Evolutionary conservation across 345 rosid species (phyloP).

Genomic region (Balakata baccata): DNA sequence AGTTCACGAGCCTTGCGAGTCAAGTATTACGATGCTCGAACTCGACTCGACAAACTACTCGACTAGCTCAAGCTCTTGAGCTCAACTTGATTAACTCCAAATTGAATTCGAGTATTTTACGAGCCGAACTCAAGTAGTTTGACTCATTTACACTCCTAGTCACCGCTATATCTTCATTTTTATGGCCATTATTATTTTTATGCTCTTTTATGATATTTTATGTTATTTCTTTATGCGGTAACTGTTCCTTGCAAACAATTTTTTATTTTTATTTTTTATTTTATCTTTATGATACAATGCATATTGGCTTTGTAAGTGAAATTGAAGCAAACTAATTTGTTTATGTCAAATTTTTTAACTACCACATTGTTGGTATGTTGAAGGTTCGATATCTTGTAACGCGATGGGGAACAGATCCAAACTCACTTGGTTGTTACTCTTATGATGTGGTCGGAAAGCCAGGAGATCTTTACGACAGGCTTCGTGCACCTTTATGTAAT

Average conservation of each 20-base stretch:
- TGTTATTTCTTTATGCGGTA: neutral
- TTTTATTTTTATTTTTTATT: neutral
- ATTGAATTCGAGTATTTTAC: too few species aligned
- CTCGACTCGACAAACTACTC: too few species aligned
- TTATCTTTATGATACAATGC: neutral
- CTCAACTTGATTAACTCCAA: too few species aligned
- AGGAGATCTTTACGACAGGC: conserved; percentile 58
- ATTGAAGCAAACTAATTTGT: neutral
- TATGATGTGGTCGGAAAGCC: conserved; percentile 80
- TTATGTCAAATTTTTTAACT: neutral
- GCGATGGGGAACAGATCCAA: conserved; percentile 73
- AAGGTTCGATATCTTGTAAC: conserved; percentile 73
- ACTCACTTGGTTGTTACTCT: conserved; percentile 77
- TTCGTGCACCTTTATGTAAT: conserved; percentile 59
- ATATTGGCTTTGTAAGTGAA: neutral
- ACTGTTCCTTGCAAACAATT: neutral
- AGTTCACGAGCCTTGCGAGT: too few species aligned
- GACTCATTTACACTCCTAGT: too few species aligned
- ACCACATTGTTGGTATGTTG: neutral
- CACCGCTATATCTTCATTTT: neutral
- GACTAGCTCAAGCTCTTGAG: too few species aligned
- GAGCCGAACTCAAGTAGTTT: too few species aligned
- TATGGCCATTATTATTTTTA: neutral
- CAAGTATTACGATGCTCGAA: too few species aligned
- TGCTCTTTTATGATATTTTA: neutral